phyloP scores from a whole-genome alignment of 2,329 filamentous ascomycete genomes.

The Xylaria digitata region DNA sequence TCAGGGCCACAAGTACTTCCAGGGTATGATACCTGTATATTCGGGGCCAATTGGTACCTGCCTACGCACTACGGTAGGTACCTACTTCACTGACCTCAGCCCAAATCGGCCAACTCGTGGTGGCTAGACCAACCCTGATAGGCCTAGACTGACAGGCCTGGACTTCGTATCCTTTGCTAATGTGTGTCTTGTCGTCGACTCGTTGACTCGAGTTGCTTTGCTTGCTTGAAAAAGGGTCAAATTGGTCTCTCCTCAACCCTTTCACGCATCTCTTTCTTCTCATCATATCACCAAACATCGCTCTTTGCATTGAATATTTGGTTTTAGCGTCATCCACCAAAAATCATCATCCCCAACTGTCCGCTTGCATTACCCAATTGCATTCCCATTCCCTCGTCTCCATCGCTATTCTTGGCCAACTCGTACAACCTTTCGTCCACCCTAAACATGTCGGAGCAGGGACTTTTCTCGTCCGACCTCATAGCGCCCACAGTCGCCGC shows the following conservation, averaged over 20 bases:
- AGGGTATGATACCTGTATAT: background rate
- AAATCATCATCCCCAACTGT: background rate
- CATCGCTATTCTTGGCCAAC: background rate
- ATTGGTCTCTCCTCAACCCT: background rate
- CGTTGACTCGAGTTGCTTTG: background rate
- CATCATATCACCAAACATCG: slow-evolving; percentile 1
- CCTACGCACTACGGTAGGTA: too few relatives aligned
- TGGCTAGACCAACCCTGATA: slow-evolving; percentile 12
- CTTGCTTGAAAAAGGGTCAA: slow-evolving; percentile 10
- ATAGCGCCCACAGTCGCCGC: slow-evolving; percentile 80
- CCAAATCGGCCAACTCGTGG: slow-evolving; percentile 19
- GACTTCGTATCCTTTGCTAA: background rate
- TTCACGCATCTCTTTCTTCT: background rate
- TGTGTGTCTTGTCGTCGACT: slow-evolving; percentile 15
- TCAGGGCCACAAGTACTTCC: background rate
- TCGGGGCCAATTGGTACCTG: too few relatives aligned
- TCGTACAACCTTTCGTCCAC: background rate
- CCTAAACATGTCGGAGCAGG: slow-evolving; percentile 57
- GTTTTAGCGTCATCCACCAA: background rate
- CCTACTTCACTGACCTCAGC: background rate
- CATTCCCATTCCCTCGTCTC: background rate
- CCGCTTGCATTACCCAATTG: too few relatives aligned
- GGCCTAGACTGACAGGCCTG: slow-evolving; percentile 7
- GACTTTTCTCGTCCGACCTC: slow-evolving; percentile 81
- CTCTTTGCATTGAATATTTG: background rate